Evolutionary conservation across 352 stramenopile genomes (phyloP).

Genomic region (Globisporangium orthogonon): DNA sequence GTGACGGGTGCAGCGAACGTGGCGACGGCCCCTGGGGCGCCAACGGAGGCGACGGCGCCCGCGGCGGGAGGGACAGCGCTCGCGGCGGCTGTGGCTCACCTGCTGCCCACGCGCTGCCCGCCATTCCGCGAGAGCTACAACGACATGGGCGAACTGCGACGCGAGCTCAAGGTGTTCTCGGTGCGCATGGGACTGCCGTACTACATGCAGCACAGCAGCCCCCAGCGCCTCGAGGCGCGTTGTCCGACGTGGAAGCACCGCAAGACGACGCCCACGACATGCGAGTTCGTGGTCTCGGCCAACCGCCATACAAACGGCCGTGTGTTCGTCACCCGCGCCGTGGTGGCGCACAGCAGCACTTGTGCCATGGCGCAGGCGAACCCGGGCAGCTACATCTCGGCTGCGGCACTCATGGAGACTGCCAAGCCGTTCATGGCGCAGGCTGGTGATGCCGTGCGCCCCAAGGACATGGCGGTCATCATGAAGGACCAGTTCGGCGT

Average conservation of each 20-base stretch:
- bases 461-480: constrained; percentile 71
- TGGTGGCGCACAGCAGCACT: constrained; percentile 32
- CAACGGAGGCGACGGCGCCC: neutral
- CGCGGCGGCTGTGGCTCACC: neutral
- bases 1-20: neutral
- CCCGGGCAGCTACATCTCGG: constrained; percentile 41
- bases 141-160: constrained; percentile 68
- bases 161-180: constrained; percentile 68
- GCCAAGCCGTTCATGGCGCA: constrained; percentile 64
- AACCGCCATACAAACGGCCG: constrained; percentile 73
- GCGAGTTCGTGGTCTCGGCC: constrained; percentile 68
- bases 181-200: constrained; percentile 67
- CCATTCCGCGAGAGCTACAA: constrained; percentile 68
- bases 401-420: constrained; percentile 65
- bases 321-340: constrained; percentile 64
- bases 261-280: constrained; percentile 38
- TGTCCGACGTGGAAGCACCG: constrained; percentile 73
- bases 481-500: constrained; percentile 84
- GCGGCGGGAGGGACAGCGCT: neutral
- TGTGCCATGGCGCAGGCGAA: constrained; percentile 47
- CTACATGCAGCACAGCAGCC: constrained; percentile 82
- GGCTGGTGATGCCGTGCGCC: constrained; percentile 47
- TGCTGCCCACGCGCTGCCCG: constrained; percentile 23
- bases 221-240: constrained; percentile 65
- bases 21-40: neutral